Conservation (phyloP, 441 rosid genomes). For the Manihot esculenta region DNA sequence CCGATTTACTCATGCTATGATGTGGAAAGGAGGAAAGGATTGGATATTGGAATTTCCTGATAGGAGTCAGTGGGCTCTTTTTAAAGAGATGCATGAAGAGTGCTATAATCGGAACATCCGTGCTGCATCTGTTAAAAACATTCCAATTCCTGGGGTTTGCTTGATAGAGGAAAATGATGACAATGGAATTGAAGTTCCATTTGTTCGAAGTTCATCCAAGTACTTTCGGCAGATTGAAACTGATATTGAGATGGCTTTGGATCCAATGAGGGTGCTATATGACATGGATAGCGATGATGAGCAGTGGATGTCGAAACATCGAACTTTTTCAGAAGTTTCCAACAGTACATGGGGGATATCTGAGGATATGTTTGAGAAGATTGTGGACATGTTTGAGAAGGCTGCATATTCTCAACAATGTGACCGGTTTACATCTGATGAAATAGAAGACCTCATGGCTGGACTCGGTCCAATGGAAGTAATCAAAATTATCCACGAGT, state of each 20-base stretch:
- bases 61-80: slow-evolving; percentile 85
- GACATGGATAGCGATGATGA: slow-evolving; percentile 99
- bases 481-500: slow-evolving; percentile 49
- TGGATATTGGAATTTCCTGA: slow-evolving; percentile 91
- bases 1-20: slow-evolving; percentile 94
- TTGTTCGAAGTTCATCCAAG: slow-evolving; percentile 53
- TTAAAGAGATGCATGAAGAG: slow-evolving; percentile 98
- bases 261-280: slow-evolving; percentile 70
- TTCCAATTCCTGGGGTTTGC: slow-evolving; percentile 89
- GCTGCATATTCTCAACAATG: slow-evolving; percentile 68
- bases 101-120: slow-evolving; percentile 77
- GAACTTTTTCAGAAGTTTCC: slow-evolving; percentile 42
- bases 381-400: slow-evolving; percentile 83
- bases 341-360: slow-evolving; percentile 40
- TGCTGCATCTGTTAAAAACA: slow-evolving; percentile 80
- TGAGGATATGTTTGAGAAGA: slow-evolving; percentile 72
- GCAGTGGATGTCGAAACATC: slow-evolving; percentile 50
- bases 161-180: slow-evolving; percentile 65
- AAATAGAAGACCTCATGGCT: slow-evolving; percentile 61
- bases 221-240: slow-evolving; percentile 74
- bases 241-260: slow-evolving; percentile 90
- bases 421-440: slow-evolving; percentile 62
- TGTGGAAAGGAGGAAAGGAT: slow-evolving; percentile 99
- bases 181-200: slow-evolving; percentile 42
- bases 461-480: slow-evolving; percentile 54